These are phyloP conservation scores for Solanum acaule DNA, from an alignment of 257 asterid genomes.

Conservation along the genomic window DNA sequence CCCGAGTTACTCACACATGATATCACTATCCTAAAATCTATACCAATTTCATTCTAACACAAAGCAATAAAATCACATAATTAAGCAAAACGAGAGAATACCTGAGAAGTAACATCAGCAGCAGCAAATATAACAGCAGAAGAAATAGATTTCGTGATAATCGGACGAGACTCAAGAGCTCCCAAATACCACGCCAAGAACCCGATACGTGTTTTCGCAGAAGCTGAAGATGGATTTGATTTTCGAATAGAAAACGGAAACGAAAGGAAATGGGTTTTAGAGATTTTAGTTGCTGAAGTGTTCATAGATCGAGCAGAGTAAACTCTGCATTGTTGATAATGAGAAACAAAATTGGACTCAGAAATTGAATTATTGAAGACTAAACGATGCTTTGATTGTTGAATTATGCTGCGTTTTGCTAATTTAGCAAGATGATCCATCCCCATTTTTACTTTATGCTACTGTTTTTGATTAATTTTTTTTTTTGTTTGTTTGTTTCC, in stretches of 20 bases:
- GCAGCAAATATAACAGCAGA: constrained; percentile 60
- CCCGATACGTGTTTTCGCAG: constrained; percentile 34
- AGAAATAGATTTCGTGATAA: constrained; percentile 59
- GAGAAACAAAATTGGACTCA: background rate
- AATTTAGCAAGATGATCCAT: constrained; percentile 17
- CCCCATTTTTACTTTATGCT: constrained; percentile 15
- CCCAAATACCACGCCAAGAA: constrained; percentile 64
- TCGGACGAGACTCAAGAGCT: constrained; percentile 58
- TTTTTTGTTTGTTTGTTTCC: too few relatives aligned
- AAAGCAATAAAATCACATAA: background rate
- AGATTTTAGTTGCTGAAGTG: constrained; percentile 11
- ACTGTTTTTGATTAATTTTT: background rate
- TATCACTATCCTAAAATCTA: background rate
- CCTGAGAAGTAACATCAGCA: constrained; percentile 87
- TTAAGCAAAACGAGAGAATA: background rate
- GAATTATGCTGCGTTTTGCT: constrained; percentile 17
- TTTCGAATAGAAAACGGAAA: background rate
- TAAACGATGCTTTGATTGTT: constrained; percentile 10
- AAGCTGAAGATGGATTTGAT: constrained; percentile 13
- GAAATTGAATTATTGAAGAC: background rate
- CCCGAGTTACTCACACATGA: background rate
- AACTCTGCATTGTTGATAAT: background rate
- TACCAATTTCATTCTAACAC: background rate
- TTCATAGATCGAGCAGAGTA: background rate
- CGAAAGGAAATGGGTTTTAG: constrained; percentile 8